Evolutionary conservation across 1,284 basidiomycete species (phyloP).

Genomic region (Leccinum proximum): DNA sequence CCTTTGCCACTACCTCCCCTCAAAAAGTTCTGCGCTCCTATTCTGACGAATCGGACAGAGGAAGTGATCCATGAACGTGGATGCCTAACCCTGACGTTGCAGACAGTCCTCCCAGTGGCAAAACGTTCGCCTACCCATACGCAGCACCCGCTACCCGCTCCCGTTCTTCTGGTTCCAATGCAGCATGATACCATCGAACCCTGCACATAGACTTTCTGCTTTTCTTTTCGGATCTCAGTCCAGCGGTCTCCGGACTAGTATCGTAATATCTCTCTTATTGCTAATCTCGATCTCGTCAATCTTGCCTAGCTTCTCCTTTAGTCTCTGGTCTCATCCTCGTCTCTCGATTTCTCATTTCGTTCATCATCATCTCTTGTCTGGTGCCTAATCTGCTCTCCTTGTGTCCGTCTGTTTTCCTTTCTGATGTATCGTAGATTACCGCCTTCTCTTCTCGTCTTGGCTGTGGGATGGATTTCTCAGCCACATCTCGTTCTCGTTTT

Average conservation of each 20-base stretch:
- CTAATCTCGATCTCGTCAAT: conserved; percentile 28
- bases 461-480: too few species aligned
- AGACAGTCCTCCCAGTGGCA: too few species aligned
- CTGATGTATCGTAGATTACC: too few species aligned
- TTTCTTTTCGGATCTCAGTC: conserved; percentile 22
- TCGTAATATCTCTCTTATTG: conserved; percentile 34
- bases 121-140: conserved; percentile 24
- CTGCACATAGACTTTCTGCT: conserved; percentile 23
- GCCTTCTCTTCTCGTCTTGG: too few species aligned
- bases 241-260: conserved; percentile 28
- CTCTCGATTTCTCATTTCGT: conserved; percentile 12
- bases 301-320: conserved; percentile 17
- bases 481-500: too few species aligned
- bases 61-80: too few species aligned
- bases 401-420: too few species aligned
- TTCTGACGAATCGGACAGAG: too few species aligned
- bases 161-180: conserved; percentile 33
- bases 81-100: too few species aligned
- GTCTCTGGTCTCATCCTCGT: conserved; percentile 14
- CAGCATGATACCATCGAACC: conserved; percentile 25
- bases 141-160: conserved; percentile 28
- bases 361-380: conserved; percentile 12
- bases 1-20: too few species aligned
- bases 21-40: too few species aligned
- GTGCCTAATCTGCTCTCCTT: conserved; percentile 2